Evolutionary conservation across 1,284 basidiomycete species (phyloP).

Genomic region (Pholiota adiposa): DNA sequence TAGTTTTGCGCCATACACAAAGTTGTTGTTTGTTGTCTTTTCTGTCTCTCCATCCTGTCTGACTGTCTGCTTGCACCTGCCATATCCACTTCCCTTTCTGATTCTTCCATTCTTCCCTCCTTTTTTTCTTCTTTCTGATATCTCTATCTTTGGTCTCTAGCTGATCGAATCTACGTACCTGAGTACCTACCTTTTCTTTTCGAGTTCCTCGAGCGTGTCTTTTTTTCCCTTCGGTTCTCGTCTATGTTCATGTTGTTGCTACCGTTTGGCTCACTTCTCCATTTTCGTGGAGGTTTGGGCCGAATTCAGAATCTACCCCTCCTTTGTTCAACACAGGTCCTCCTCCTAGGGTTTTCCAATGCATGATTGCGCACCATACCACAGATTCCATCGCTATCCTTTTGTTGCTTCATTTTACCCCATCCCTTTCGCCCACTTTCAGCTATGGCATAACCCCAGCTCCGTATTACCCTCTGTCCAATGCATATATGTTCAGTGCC

Average conservation of each 20-base stretch:
- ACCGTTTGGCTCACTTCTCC: not conserved
- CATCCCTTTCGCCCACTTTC: not conserved
- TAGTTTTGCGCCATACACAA: constrained; percentile 7
- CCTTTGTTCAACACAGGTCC: not conserved
- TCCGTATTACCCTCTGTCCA: not conserved
- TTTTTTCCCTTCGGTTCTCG: not conserved
- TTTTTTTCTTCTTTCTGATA: not conserved
- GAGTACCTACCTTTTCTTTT: not conserved
- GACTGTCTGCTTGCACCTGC: not conserved
- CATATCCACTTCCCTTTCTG: constrained; percentile 3
- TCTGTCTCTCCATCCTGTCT: not conserved
- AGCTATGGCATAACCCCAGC: not conserved
- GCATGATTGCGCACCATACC: not conserved
- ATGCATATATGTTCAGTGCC: not conserved
- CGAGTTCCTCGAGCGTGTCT: too few relatives aligned
- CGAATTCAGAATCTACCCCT: not conserved
- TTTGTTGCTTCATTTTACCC: not conserved
- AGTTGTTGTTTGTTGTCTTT: constrained; percentile 10
- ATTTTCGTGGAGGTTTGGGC: not conserved
- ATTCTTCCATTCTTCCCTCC: not conserved
- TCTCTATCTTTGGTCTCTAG: constrained; percentile 6
- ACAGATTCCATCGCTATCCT: not conserved
- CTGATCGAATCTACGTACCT: constrained; percentile 9
- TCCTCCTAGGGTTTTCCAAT: not conserved
- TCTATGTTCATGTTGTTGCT: not conserved